These are phyloP conservation scores for Cercospora sesami DNA, from an alignment of 2,329 filamentous ascomycete species.

Conservation along the genomic window DNA sequence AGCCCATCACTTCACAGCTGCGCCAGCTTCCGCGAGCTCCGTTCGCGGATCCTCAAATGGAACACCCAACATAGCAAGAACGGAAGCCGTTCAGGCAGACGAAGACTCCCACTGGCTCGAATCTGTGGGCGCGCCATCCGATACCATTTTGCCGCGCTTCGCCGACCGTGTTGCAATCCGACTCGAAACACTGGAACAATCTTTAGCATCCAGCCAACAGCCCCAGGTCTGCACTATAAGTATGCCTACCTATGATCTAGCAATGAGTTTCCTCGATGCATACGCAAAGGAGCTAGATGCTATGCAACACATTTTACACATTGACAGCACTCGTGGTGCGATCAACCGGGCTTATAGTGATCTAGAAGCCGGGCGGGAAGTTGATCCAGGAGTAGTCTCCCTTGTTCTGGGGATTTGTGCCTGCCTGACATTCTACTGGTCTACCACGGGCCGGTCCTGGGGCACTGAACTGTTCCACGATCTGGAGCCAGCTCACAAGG, in stretches of 20 bases:
- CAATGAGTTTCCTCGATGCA: constrained; percentile 22
- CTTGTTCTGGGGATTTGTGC: constrained; percentile 22
- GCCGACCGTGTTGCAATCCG: constrained; percentile 10
- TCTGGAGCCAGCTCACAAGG: constrained; percentile 14
- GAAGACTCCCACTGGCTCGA: constrained; percentile 24
- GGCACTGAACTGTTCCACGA: constrained; percentile 10
- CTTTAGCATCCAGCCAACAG: not conserved
- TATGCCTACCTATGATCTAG: constrained; percentile 25
- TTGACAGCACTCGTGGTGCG: constrained; percentile 21
- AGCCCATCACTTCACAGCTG: not conserved
- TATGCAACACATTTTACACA: constrained; percentile 33
- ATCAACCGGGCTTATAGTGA: constrained; percentile 25
- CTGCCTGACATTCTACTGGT: constrained; percentile 20
- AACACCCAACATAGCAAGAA: not conserved
- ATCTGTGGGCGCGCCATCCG: constrained; percentile 9
- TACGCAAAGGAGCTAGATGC: constrained; percentile 29
- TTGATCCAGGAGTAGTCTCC: constrained; percentile 16
- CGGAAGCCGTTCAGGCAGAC: constrained; percentile 19
- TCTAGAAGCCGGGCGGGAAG: constrained; percentile 11
- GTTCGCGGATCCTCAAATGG: not conserved
- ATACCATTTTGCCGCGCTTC: constrained; percentile 18
- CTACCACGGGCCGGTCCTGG: constrained; percentile 12
- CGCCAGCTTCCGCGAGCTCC: not conserved
- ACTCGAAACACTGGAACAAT: constrained; percentile 18
- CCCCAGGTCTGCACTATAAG: constrained; percentile 18